Evolutionary conservation across 2,329 filamentous ascomycete species (phyloP), one percentile per base, ranked within the genome.

Genomic region (Biscogniauxia sp.): DNA sequence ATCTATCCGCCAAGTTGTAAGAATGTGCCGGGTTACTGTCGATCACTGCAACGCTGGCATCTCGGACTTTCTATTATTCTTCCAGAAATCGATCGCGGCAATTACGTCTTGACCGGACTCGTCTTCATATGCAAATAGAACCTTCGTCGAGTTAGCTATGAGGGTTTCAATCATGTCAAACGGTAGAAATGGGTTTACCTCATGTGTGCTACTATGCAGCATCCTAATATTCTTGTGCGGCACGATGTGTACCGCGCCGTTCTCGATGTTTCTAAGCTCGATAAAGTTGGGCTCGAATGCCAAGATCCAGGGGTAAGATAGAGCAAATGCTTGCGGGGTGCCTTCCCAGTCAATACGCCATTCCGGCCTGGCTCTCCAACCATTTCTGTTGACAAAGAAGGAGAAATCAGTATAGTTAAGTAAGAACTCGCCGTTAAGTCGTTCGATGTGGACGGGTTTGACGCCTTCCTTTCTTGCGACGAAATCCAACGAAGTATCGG

Each of bases 281-380:
- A 99, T 96, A 73, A 99, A 99, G 72, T 95, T 97, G 45, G 93
- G 88, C 78, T 99, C 95, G 75, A 99, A 99, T 0, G 94, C 95
- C 70, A 99, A 80, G 65, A 99, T 97, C 84, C 96, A 99, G 54
- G 95, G 95, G 72, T 96, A 96, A 67, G 93, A 97, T 58, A 98
- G 88, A 1, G 95, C 95, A 76, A 99, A 99, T 60, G 88, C 89
- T 70, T 92, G 90, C 50, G 95, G 95, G 52, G 88, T 91, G 59
- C 95, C 95, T 79, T 99, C 95, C 95, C 95, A 99, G 65, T 94
- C 90, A 72, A 99, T 97, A 70, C 90, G 89, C 95, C 95, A 99
- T 76, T 99, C 95, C 5, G 93, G 93, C 70, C 93, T 85, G 57
- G 94, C 94, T 64, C 95, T 88, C 95, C 95, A 99, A 45, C 95